Conservation (phyloP, 2,329 filamentous ascomycete species). For the Sclerotinia minor region DNA sequence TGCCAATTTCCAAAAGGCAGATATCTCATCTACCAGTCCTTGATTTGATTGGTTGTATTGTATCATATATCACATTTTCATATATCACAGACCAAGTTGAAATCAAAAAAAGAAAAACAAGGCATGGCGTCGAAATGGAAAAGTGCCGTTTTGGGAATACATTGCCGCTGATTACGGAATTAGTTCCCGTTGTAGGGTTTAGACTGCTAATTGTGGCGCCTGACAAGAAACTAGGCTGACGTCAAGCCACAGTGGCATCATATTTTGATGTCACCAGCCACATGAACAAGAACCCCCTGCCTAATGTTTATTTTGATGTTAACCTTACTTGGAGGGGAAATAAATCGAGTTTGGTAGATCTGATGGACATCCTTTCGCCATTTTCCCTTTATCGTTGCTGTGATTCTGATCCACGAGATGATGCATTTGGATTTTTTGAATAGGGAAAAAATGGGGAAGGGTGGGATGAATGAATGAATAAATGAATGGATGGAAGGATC, state of each 20-base stretch:
- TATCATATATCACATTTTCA: neutral
- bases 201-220: neutral
- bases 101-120: neutral
- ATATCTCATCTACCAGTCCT: neutral
- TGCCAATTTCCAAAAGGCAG: neutral
- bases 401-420: too few relatives aligned
- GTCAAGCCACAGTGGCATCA: slow-evolving; percentile 14
- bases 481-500: neutral
- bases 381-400: neutral
- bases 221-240: neutral
- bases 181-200: neutral
- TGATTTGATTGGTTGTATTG: neutral
- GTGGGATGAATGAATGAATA: too few relatives aligned
- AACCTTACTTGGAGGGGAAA: neutral
- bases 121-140: neutral
- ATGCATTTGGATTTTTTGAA: too few relatives aligned
- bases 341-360: neutral
- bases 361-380: too few relatives aligned
- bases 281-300: neutral
- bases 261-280: slow-evolving; percentile 3
- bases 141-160: slow-evolving; percentile 11
- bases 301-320: neutral
- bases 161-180: neutral
- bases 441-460: too few relatives aligned
- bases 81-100: neutral